phyloP scores from a whole-genome alignment of 2,329 filamentous ascomycete species.

The Falciphora oryzae region DNA sequence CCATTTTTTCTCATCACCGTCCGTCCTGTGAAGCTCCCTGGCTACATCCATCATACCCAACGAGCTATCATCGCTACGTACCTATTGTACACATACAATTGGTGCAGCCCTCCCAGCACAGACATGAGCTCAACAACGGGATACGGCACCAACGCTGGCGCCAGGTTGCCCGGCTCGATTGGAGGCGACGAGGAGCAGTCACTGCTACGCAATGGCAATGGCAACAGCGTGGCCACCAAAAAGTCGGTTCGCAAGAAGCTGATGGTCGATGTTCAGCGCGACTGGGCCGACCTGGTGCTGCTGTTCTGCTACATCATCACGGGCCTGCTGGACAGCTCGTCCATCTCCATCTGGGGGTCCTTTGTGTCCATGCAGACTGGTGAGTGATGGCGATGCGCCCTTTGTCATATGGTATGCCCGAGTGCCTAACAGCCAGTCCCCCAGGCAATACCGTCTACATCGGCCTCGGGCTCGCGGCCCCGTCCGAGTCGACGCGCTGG shows the following conservation, averaged over 20 bases:
- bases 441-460: constrained; percentile 72
- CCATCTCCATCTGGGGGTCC: constrained; percentile 70
- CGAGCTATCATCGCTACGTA: no score
- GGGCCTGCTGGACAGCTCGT: constrained; percentile 69
- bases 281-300: constrained; percentile 62
- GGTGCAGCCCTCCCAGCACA: no score
- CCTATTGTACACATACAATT: no score
- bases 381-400: constrained; percentile 23
- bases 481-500: constrained; percentile 52
- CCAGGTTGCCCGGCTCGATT: background rate
- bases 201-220: constrained; percentile 21
- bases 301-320: constrained; percentile 72
- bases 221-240: constrained; percentile 17
- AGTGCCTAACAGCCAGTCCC: constrained; percentile 8
- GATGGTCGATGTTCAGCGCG: constrained; percentile 46
- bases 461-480: constrained; percentile 63
- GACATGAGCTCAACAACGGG: constrained; percentile 4
- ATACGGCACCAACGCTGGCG: constrained; percentile 1
- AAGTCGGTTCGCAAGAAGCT: constrained; percentile 26
- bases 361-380: constrained; percentile 84
- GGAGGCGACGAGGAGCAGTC: constrained; percentile 27
- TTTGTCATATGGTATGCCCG: no score
- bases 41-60: no score
- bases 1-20: background rate
- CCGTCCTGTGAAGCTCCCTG: background rate